phyloP scores from a whole-genome alignment of 441 rosid species.

The Raphanus hybrid region DNA sequence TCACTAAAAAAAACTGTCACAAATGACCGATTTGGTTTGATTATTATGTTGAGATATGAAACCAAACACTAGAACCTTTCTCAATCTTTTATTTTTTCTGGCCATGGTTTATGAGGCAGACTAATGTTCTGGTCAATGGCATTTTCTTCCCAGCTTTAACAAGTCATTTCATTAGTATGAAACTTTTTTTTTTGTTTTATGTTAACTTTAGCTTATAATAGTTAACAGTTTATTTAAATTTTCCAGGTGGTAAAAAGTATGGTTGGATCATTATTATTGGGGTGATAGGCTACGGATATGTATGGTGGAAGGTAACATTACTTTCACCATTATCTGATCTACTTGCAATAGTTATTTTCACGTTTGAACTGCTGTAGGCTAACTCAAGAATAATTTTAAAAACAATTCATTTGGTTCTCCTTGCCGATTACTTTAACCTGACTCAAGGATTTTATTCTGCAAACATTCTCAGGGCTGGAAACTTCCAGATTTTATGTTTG shows the following conservation, averaged over 20 bases:
- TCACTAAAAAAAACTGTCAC: too few relatives aligned
- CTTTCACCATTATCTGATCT: constrained; percentile 6
- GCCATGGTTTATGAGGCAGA: neutral
- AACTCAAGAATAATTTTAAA: neutral
- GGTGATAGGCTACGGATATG: constrained; percentile 87
- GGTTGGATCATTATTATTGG: constrained; percentile 66
- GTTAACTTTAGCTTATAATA: constrained; percentile 4
- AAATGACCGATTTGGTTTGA: constrained; percentile 6
- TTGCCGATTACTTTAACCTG: neutral
- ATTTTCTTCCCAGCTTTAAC: constrained; percentile 4
- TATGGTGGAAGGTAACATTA: constrained; percentile 93
- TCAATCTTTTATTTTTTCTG: constrained; percentile 12
- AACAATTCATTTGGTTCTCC: neutral
- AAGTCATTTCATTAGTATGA: neutral
- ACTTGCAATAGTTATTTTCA: neutral
- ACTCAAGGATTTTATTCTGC: neutral
- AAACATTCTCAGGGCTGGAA: constrained; percentile 79
- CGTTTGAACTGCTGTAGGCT: constrained; percentile 8
- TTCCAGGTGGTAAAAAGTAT: constrained; percentile 71
- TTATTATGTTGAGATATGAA: constrained; percentile 14
- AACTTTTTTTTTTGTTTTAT: neutral
- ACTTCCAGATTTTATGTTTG: constrained; percentile 96
- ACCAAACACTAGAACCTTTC: neutral
- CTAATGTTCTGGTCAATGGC: neutral
- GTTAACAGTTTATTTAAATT: constrained; percentile 8